A percentile compares a stretch with the other conserved stretches of the same genome.
Conservation (phyloP, 306 rosid genomes). For the Cucumis melo region DNA sequence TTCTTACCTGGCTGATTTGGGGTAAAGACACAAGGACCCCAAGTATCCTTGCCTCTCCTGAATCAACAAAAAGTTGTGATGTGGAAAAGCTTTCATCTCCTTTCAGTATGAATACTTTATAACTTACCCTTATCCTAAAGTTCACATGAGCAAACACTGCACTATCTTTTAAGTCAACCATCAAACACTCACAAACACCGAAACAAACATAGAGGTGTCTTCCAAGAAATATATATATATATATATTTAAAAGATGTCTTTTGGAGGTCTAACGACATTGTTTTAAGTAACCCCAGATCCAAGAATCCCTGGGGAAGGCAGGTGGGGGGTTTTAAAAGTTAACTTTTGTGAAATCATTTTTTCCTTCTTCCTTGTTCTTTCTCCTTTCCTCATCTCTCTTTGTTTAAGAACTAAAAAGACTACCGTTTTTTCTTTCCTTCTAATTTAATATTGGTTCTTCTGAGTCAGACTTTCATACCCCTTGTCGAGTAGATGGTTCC, state of each 20-base stretch:
- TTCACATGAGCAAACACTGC: neutral
- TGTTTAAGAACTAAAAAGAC: neutral
- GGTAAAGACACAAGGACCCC: too few species aligned
- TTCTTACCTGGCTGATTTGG: too few species aligned
- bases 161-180: neutral
- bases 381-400: neutral
- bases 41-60: too few species aligned
- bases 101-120: too few species aligned
- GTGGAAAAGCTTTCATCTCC: too few species aligned
- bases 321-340: neutral
- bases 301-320: neutral
- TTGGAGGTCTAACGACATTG: neutral
- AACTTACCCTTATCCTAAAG: too few species aligned
- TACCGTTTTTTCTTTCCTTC: neutral
- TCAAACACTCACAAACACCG: neutral
- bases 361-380: neutral
- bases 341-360: neutral
- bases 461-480: too few species aligned
- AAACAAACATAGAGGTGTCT: neutral
- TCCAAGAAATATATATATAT: neutral
- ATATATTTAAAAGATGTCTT: neutral
- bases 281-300: conserved; percentile 5
- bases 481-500: neutral
- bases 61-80: neutral
- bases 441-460: too few species aligned